Base-by-base conservation (phyloP, 345 rosid genomes). In the Eucalyptus decipiens region DNA sequence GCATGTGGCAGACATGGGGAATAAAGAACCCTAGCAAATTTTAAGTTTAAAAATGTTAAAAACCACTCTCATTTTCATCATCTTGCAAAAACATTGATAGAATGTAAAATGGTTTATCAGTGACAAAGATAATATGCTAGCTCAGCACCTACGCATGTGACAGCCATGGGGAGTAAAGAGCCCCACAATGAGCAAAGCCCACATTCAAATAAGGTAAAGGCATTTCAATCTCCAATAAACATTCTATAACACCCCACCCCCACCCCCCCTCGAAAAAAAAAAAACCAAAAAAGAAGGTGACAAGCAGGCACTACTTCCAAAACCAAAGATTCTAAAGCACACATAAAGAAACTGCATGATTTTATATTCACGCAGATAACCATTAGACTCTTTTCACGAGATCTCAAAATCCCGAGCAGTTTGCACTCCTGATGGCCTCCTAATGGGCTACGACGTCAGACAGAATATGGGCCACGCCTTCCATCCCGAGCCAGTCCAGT, bases 391-490 rank as follows among this genome's bases (percentile, higher is more conserved):
- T n/a, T n/a, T n/a, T n/a, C n/a, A n/a, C n/a, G n/a, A n/a, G n/a
- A n/a, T n/a, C n/a, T n/a, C n/a, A n/a, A n/a, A n/a, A n/a, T n/a
- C n/a, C n/a, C n/a, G n/a, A n/a, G n/a, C n/a, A n/a, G n/a, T n/a
- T n/a, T n/a, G n/a, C 62, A 90, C 92, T 80, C 51, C 89, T 67
- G 88, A 87, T 23, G 96, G 95, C 58, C 94, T 93, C 88, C 62
- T 93, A 85, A 92, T 95, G 18, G 93, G 95, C 72, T 94, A 96
- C 60, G 56, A 89, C 28, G 93, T 91, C 30, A 65, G 5, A 17
- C 92, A 88, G 87, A 5, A 54, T 62, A 45, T 21, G 6, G 94
- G 95, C 11, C 96, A 95, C 56, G 95, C 95, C 69, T 96, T 96
- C 76, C 92, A 92, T 81, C 90, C 90, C 37, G 19, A 86, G 13